Evolutionary conservation across 2,329 filamentous ascomycete genomes (phyloP).

Genomic region (Shiraia sp.): DNA sequence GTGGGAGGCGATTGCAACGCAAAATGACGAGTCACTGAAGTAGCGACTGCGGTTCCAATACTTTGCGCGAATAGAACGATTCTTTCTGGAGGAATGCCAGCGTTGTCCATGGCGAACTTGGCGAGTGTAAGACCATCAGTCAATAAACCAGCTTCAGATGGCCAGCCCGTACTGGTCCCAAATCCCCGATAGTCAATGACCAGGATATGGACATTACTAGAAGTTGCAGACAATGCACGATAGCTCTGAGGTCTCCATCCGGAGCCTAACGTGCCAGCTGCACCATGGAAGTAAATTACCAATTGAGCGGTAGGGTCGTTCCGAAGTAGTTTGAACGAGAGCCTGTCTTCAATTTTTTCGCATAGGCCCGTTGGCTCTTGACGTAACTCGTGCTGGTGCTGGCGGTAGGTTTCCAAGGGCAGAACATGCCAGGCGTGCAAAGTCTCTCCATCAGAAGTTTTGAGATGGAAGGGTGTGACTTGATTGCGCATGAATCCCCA

Average conservation of each 20-base stretch:
- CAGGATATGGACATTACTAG: conserved; percentile 60
- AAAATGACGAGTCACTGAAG: conserved; percentile 52
- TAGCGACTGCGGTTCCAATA: conserved; percentile 59
- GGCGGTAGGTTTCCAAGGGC: conserved; percentile 51
- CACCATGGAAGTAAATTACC: conserved; percentile 65
- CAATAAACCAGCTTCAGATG: conserved; percentile 60
- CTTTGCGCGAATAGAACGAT: conserved; percentile 65
- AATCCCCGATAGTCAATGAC: conserved; percentile 67
- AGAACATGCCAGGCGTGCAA: conserved; percentile 58
- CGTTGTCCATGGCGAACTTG: conserved; percentile 59
- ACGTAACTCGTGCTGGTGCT: conserved; percentile 47
- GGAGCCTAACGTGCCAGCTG: conserved; percentile 60
- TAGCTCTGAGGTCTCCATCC: conserved; percentile 61
- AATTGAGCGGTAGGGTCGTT: conserved; percentile 66
- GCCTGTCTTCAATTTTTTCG: conserved; percentile 58
- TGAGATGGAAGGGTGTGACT: conserved; percentile 54
- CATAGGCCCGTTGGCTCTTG: conserved; percentile 53
- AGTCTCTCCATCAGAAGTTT: conserved; percentile 46
- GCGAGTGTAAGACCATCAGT: conserved; percentile 58
- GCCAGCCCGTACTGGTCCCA: conserved; percentile 57
- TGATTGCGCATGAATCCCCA: conserved; percentile 56
- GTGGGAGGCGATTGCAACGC: conserved; percentile 48
- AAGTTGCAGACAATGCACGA: conserved; percentile 56
- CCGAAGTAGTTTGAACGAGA: conserved; percentile 64
- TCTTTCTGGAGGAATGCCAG: conserved; percentile 56